Conservation (phyloP, 495 filamentous ascomycete species). For the Penicillium canariense region DNA sequence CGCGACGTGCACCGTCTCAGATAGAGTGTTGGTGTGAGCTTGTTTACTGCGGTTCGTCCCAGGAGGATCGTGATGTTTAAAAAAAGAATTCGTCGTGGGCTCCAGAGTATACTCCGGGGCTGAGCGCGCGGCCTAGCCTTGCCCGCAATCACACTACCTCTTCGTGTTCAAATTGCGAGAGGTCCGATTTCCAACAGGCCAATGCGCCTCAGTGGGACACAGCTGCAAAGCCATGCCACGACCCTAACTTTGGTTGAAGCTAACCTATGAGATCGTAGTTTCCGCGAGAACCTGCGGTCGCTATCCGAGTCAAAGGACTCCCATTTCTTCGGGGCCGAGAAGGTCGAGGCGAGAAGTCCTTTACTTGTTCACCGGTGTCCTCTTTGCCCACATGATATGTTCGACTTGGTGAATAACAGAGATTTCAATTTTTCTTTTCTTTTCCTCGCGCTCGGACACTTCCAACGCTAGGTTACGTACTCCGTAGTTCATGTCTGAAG, state of each 20-base stretch:
- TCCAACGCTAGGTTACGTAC: background rate
- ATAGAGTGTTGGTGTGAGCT: constrained; percentile 15
- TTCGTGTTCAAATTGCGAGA: constrained; percentile 8
- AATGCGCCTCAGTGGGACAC: constrained; percentile 7
- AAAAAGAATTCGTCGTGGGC: constrained; percentile 1
- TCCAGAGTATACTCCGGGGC: no score
- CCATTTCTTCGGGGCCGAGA: background rate
- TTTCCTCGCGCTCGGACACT: no score
- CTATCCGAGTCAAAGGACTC: background rate
- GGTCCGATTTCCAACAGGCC: constrained; percentile 19
- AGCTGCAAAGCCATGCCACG: background rate
- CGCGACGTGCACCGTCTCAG: constrained; percentile 10
- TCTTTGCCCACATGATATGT: no score
- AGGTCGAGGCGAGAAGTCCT: no score
- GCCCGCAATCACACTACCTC: background rate
- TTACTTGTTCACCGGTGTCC: no score
- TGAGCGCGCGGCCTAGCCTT: background rate
- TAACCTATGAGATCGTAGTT: background rate
- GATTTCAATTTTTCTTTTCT: background rate
- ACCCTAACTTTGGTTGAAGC: constrained; percentile 3
- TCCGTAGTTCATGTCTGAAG: background rate
- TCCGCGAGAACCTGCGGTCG: background rate
- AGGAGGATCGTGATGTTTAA: background rate
- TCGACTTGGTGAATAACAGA: no score
- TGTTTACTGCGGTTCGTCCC: constrained; percentile 3